Evolutionary conservation across 2,329 filamentous ascomycete genomes (phyloP).

Genomic region (Fusarium concolor): DNA sequence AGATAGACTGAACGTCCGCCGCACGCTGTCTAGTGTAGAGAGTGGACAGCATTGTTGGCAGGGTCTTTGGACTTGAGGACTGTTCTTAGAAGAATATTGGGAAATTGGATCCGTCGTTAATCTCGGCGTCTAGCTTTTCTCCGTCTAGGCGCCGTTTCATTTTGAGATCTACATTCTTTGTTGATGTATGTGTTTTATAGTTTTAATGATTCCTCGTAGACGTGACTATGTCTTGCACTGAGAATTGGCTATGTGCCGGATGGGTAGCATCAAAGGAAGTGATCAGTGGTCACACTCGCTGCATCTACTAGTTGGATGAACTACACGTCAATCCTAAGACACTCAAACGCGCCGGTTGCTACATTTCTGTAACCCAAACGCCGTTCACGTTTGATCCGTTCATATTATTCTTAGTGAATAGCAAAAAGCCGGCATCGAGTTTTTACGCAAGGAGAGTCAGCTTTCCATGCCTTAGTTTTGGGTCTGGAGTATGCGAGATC

Average conservation of each 20-base stretch:
- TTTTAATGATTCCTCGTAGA: neutral
- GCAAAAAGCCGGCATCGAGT: neutral
- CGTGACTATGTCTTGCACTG: neutral
- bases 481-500: neutral
- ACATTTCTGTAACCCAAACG: neutral
- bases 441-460: neutral
- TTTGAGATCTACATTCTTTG: slow-evolving; percentile 66
- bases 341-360: neutral
- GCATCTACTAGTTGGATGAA: no score
- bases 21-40: slow-evolving; percentile 50
- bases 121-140: slow-evolving; percentile 61
- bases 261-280: neutral
- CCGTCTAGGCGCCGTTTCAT: slow-evolving; percentile 68
- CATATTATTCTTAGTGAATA: neutral
- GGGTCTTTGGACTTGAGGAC: slow-evolving; percentile 53
- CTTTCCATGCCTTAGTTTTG: neutral
- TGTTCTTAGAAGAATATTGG: slow-evolving; percentile 59
- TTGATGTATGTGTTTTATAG: neutral
- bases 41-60: slow-evolving; percentile 47
- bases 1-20: slow-evolving; percentile 65
- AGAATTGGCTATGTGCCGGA: no score
- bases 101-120: slow-evolving; percentile 66
- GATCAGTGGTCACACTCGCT: no score
- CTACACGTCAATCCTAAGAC: no score
- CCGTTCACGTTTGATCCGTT: neutral